A percentile compares a stretch with the other conserved stretches of the same genome.
These are phyloP conservation scores for Saturnispora zaruensis DNA, from an alignment of 805 yeast species.

Conservation along the genomic window DNA sequence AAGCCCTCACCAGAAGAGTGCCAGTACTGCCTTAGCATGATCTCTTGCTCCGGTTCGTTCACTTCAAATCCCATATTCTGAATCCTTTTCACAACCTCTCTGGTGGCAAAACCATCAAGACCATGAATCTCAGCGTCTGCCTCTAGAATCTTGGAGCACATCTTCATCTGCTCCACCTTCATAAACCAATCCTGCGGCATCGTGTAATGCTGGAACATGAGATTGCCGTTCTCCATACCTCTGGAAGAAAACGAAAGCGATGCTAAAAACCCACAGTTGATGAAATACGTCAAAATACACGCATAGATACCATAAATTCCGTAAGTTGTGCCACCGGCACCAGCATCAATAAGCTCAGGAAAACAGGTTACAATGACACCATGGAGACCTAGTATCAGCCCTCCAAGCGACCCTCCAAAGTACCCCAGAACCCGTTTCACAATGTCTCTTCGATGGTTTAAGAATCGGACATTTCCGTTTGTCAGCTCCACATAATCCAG, in stretches of 20 bases:
- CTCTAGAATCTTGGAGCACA: slow-evolving; percentile 57
- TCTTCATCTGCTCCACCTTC: slow-evolving; percentile 59
- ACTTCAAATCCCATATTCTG: slow-evolving; percentile 32
- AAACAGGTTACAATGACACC: slow-evolving; percentile 33
- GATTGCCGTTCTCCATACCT: slow-evolving; percentile 41
- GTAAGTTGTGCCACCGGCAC: slow-evolving; percentile 26
- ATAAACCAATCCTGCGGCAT: slow-evolving; percentile 54
- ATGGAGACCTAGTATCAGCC: slow-evolving; percentile 39
- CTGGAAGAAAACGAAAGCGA: slow-evolving; percentile 36
- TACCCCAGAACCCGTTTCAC: slow-evolving; percentile 30
- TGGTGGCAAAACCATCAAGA: slow-evolving; percentile 32
- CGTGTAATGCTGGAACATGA: slow-evolving; percentile 59
- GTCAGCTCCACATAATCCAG: slow-evolving; percentile 52
- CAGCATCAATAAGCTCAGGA: slow-evolving; percentile 24
- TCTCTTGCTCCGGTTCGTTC: slow-evolving; percentile 54
- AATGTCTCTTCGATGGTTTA: slow-evolving; percentile 24
- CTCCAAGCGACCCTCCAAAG: slow-evolving; percentile 35
- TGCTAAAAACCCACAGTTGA: slow-evolving; percentile 40
- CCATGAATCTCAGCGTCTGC: slow-evolving; percentile 51
- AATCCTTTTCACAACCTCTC: slow-evolving; percentile 24
- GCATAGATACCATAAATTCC: slow-evolving; percentile 36
- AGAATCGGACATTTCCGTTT: slow-evolving; percentile 47
- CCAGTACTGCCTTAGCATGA: slow-evolving; percentile 76
- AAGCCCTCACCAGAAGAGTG: slow-evolving; percentile 78
- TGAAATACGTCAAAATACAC: slow-evolving; percentile 41